Conservation (phyloP, 805 yeast species). For the Hanseniaspora jakobsenii region DNA sequence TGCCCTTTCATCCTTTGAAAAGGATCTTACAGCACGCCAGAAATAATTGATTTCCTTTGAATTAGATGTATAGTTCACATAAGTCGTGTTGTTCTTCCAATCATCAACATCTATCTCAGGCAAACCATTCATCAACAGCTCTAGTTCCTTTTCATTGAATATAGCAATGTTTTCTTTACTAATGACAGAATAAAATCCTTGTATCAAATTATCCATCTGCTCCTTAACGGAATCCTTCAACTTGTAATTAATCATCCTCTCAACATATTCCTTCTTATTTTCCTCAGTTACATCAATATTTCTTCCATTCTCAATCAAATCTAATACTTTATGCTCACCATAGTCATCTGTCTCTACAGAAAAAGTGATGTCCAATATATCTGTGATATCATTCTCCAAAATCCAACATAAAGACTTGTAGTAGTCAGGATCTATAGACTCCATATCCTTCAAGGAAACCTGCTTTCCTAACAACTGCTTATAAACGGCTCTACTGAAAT, state of each 20-base stretch:
- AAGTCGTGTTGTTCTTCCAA: constrained; percentile 78
- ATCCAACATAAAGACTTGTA: constrained; percentile 91
- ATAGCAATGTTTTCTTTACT: constrained; percentile 72
- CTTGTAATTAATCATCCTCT: constrained; percentile 73
- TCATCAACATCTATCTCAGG: constrained; percentile 95
- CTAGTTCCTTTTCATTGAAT: constrained; percentile 92
- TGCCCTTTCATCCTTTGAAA: constrained; percentile 88
- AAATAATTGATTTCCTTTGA: constrained; percentile 90
- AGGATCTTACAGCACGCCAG: constrained; percentile 94
- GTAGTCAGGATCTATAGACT: constrained; percentile 81
- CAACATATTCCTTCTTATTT: constrained; percentile 82
- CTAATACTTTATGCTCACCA: constrained; percentile 77
- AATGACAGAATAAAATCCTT: constrained; percentile 83
- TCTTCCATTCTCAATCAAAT: constrained; percentile 70
- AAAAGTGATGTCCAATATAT: constrained; percentile 86
- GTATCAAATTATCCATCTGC: constrained; percentile 72
- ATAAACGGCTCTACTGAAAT: constrained; percentile 89
- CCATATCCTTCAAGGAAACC: constrained; percentile 86
- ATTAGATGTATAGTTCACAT: constrained; percentile 69
- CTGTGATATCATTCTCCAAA: constrained; percentile 92
- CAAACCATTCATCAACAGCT: constrained; percentile 79
- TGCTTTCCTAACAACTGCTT: constrained; percentile 68
- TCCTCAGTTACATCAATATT: constrained; percentile 78
- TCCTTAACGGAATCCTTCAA: constrained; percentile 71
- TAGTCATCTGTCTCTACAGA: constrained; percentile 87